Base-by-base conservation (phyloP, 768 basidiomycete genomes). In the Trametes gibbosa region DNA sequence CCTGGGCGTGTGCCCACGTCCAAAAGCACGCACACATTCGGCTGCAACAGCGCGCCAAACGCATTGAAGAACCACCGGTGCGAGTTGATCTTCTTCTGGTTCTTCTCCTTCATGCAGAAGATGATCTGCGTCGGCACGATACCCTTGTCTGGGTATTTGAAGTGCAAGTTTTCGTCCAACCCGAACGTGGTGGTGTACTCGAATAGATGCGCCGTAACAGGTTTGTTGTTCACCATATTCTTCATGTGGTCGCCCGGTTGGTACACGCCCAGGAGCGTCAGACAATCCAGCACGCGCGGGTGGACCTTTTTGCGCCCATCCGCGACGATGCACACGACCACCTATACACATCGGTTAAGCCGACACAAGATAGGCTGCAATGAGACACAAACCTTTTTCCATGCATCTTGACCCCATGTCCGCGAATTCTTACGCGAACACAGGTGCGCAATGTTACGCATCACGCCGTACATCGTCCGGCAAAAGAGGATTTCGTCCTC, bases 11-110 rank as follows among this genome's bases (percentile, higher is more conserved):
- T 98, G 1, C 96, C 96, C 16, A 98, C 96, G 64, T 98, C 96
- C 49, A 98, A 76, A 27, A 98, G 79, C 21, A 97, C 85, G 68
- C 94, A 95, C 9, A 98, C 86, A 66, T 95, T 97, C 19, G 95
- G 89, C 89, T 90, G 89, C 27, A 98, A 73, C 70, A 95, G 76
- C 0, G 87, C 80, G 0, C 83, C 90, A 70, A 98, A 91, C 0
- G 93, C 95, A 69, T 97, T 98, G 74, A 98, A 97, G 73, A 95
- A 96, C 95, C 95, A 98, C 48, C 95, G 79, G 67, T 97, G 95
- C 47, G 89, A 92, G 71, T 97, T 98, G 69, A 98, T 95, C 76
- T 98, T 97, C 79, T 95, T 95, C 70, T 92, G 89, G 70, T 96
- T 98, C 77, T 85, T 90, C 76, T 95, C 94, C 76, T 93, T 92